These are phyloP conservation scores for Myriosclerotinia curreyana DNA, from an alignment of 2,329 filamentous ascomycete species.

Conservation along the genomic window DNA sequence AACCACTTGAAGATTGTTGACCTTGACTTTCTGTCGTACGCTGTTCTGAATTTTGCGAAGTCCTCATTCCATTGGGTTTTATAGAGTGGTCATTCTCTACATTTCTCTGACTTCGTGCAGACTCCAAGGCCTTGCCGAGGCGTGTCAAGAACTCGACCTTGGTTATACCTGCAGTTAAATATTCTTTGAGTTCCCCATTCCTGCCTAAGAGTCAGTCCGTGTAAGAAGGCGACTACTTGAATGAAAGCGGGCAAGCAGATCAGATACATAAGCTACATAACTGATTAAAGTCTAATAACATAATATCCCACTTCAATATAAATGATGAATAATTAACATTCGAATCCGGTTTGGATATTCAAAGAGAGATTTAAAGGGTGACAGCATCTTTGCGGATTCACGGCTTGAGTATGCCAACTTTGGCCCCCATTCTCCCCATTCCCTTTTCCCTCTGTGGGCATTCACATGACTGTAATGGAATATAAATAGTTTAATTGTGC, in stretches of 20 bases:
- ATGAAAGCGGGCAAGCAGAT: background rate
- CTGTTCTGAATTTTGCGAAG: background rate
- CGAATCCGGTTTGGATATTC: background rate
- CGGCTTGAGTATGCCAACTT: background rate
- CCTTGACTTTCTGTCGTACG: constrained; percentile 3
- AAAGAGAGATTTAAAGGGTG: too few species aligned
- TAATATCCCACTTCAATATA: background rate
- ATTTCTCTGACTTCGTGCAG: background rate
- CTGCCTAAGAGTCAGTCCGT: constrained; percentile 40
- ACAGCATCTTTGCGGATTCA: background rate
- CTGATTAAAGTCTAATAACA: background rate
- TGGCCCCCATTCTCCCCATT: too few species aligned
- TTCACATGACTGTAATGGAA: background rate
- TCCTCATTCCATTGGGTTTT: background rate
- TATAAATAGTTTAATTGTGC: constrained; percentile 29
- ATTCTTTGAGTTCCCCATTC: constrained; percentile 74
- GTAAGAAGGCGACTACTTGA: background rate
- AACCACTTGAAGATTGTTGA: background rate
- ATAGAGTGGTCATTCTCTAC: background rate
- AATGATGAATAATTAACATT: background rate
- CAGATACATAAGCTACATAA: too few species aligned
- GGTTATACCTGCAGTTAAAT: constrained; percentile 61
- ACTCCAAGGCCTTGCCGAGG: constrained; percentile 44
- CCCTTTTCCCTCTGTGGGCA: background rate
- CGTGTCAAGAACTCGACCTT: constrained; percentile 65